Evolutionary conservation across 208 protist species (phyloP), one percentile per base, ranked within the genome.

Genomic region (Balamuthia mandrillaris): DNA sequence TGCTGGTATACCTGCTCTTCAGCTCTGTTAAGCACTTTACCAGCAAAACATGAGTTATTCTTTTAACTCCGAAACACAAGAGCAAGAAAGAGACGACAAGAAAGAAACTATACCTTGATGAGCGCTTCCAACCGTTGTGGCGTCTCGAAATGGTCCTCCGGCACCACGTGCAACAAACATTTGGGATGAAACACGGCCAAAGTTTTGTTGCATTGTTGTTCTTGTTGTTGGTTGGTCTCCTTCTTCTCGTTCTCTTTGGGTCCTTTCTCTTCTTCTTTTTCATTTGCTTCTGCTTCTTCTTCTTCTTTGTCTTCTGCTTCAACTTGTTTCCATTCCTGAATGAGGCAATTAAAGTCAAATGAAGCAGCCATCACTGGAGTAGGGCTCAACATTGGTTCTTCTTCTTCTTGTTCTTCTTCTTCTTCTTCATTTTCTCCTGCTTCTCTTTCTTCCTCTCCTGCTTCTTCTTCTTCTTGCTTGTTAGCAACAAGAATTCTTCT

Each of bases 161-260:
- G 86, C 4, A 89, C 86, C 21, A 84, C 65, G 45, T 89, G 86
- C 18, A 77, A 29, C 49, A 86, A 75, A 14, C 86, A 89, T 1
- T 49, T 37, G 1, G 58, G 81, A 5, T 89, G 79, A 33, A 85
- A 89, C 37, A 89, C 60, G 3, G 56, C 65, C 4, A 83, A 31
- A 7, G 86, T 89, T 37, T 68, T 84, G 4, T 10, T 58, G 2
- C 51, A 33, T 3, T 44, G 31, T 24, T 68, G 60, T 16, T 68
- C 18, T 45, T 44, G 63, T 21, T 0, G 31, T 3, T 52, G n/a
- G 33, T 14, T 42, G 65, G 3, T 31, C 24, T 78, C 27, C 68
- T 51, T 24, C 35, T 44, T 16, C 39, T 77, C 35, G 12, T 24
- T 47, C 16, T 78, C 27, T 58, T 78, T 47, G 68, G 16, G 35